Conservation (phyloP, 139 green algal species). For the Chlamydomonas eustigma region DNA sequence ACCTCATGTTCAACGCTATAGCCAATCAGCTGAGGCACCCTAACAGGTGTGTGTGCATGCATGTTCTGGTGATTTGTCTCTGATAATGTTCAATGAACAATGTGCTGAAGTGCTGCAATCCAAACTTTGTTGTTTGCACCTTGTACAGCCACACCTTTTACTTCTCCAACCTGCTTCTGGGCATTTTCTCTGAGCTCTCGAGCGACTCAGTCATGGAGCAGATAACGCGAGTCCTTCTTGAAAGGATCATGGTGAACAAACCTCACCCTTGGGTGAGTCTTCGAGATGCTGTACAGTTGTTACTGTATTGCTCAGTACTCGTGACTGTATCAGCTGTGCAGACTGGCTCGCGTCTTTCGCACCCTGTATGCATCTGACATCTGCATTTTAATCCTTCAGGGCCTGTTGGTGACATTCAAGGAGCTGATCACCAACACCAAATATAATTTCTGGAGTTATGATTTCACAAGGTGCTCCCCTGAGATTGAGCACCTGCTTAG, state of each 20-base stretch:
- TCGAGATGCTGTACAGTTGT: background rate
- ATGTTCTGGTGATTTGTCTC: background rate
- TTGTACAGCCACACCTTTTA: slow-evolving; percentile 99
- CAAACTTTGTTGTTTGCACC: no score
- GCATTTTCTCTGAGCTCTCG: slow-evolving; percentile 81
- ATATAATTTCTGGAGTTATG: slow-evolving; percentile 96
- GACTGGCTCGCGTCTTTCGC: slow-evolving; percentile 20
- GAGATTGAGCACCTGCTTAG: slow-evolving; percentile 98
- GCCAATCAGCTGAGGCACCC: slow-evolving; percentile 99
- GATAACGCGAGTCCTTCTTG: slow-evolving; percentile 96
- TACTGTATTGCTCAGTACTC: background rate
- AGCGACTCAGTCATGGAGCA: slow-evolving; percentile 42
- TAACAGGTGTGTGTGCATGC: slow-evolving; percentile 53
- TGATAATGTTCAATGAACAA: no score
- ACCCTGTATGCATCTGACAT: slow-evolving; percentile 9
- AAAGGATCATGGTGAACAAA: slow-evolving; percentile 97
- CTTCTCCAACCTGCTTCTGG: slow-evolving; percentile 93
- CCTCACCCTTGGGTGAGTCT: slow-evolving; percentile 60
- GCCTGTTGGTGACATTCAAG: slow-evolving; percentile 99
- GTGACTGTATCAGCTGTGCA: background rate
- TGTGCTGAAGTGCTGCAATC: slow-evolving; percentile 95
- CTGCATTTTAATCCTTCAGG: no score
- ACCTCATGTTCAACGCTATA: slow-evolving; percentile 94
- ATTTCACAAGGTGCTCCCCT: slow-evolving; percentile 87
- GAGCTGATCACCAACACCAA: slow-evolving; percentile 98